phyloP scores from a whole-genome alignment of 192 early-diverging fungal species.

The Coemansia sp. region DNA sequence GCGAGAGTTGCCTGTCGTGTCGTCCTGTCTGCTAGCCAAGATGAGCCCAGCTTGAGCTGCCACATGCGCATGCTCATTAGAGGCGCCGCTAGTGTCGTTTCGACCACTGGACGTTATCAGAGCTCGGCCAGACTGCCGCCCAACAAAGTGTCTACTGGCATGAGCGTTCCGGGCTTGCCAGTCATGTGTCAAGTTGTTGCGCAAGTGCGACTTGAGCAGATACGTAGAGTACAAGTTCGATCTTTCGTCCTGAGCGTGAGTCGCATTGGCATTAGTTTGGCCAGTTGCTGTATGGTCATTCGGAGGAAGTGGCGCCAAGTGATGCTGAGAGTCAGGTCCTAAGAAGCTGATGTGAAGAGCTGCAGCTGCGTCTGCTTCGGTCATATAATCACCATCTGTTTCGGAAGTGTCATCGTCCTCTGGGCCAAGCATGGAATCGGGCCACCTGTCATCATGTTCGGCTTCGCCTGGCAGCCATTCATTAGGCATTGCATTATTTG shows the following conservation, averaged over 20 bases:
- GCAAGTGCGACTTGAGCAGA: conserved; percentile 49
- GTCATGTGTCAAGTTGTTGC: conserved; percentile 34
- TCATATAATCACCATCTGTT: neutral
- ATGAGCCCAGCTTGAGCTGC: neutral
- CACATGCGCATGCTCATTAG: neutral
- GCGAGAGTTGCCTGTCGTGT: neutral
- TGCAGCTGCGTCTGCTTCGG: neutral
- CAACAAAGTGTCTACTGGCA: conserved; percentile 14
- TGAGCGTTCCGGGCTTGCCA: neutral
- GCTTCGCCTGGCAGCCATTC: neutral
- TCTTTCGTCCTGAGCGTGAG: conserved; percentile 9
- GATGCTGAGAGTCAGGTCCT: neutral
- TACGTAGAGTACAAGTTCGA: conserved; percentile 46
- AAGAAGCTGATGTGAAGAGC: neutral
- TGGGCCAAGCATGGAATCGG: conserved; percentile 2
- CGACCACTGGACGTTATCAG: neutral
- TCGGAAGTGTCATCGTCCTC: neutral
- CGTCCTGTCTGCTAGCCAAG: neutral
- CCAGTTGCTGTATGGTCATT: neutral
- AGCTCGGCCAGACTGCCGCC: conserved; percentile 14
- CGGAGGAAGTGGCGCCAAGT: neutral
- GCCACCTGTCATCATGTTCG: neutral
- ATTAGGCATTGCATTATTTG: too few relatives aligned
- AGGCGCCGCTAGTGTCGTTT: neutral
- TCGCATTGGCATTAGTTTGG: neutral